Conservation (phyloP, 1,284 basidiomycete genomes). For the Malassezia japonica region DNA sequence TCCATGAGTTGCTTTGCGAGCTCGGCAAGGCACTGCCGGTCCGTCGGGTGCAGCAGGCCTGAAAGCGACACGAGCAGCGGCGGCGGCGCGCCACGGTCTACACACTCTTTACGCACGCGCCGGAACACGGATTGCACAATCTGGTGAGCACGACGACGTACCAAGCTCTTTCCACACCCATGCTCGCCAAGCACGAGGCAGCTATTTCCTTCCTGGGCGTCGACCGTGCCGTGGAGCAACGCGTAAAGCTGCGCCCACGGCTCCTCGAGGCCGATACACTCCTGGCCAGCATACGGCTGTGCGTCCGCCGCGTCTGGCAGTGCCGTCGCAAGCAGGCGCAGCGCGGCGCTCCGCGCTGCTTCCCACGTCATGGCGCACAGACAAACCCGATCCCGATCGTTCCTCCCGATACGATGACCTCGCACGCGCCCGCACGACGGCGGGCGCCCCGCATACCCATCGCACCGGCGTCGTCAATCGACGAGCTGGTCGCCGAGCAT, state of each 20-base stretch:
- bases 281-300: constrained; percentile 15
- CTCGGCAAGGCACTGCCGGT: constrained; percentile 35
- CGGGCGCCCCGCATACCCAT: background rate
- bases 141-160: no score
- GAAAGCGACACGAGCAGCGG: constrained; percentile 25
- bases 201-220: constrained; percentile 36
- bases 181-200: constrained; percentile 33
- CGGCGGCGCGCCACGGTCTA: background rate
- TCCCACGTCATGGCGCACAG: background rate
- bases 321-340: constrained; percentile 7
- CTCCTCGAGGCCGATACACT: constrained; percentile 29
- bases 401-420: constrained; percentile 1
- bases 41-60: constrained; percentile 31
- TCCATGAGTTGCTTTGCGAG: constrained; percentile 41
- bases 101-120: constrained; percentile 1
- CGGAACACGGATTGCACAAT: constrained; percentile 34
- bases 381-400: background rate
- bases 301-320: constrained; percentile 6
- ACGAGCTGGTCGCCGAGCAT: background rate
- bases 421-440: background rate
- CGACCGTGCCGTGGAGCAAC: constrained; percentile 25
- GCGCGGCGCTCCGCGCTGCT: background rate
- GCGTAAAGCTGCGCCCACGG: constrained; percentile 26
- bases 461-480: background rate
- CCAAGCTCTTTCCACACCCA: constrained; percentile 31